Evolutionary conservation across 768 basidiomycete genomes (phyloP), one percentile per base, ranked within the genome.

Genomic region (Multifurca ochricompacta): DNA sequence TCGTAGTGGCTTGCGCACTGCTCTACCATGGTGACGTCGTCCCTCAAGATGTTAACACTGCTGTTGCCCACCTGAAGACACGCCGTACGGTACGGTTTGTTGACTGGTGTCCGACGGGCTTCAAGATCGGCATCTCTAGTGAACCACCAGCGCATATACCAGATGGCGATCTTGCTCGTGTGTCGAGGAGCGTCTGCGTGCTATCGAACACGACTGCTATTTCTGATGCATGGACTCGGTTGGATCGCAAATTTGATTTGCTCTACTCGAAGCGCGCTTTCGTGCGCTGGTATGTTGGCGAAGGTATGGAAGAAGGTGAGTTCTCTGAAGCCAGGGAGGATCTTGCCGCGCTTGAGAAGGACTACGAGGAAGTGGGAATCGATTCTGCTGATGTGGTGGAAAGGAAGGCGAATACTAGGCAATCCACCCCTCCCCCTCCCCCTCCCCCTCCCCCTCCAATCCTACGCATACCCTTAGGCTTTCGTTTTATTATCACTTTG

Each of bases 291-390:
- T 81, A 88, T 68, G 83, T 85, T 57, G 82, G 84, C 57, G 83
- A 86, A 68, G 82, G 84, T 67, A 87, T 86, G 82, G 82, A 86
- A 69, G 83, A 86, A 79, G 95, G 95, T 69, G 95, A 99, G 74
- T 97, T 97, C 75, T 94, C 92, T 19, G 95, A 96, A 75, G 95
- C 95, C 21, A 86, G 95, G 58, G 95, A 99, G 74, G 95, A 99
- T 70, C 85, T 99, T 53, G 95, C 95, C 13, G 95, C 95, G 13
- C 83, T 99, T 48, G 95, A 97, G 77, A 96, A 92, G 71, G 91
- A 92, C 61, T 93, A 92, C 65, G 90, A 91, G 69, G 91, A 96
- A 69, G 91, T 85, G 59, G 80, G 82, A 44, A 71, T 70, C 52
- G 71, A 71, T 61, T 74, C 76, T 25, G 77, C 72, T 5, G 76